Base-by-base conservation (phyloP, 2,329 filamentous ascomycete species). In the Trichoderma lentiforme region DNA sequence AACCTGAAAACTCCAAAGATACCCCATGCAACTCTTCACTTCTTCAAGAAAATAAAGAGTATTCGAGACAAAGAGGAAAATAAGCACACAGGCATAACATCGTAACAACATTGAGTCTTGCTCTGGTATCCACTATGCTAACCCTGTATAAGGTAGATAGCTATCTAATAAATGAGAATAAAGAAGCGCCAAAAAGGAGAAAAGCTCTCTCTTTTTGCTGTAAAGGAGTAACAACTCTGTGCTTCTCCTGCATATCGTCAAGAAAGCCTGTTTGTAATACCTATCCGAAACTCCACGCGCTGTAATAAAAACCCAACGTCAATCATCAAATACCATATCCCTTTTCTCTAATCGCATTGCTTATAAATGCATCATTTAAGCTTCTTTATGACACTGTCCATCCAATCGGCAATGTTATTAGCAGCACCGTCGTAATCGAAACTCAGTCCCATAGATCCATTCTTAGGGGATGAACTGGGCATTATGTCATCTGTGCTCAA, bases 401-500 rank as follows among this genome's bases (percentile, higher is more conserved):
- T 74, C 80, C 80, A 82, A 32, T 79, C 75, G 26, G 75, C 74
- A 77, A 78, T 82, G 36, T 76, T 72, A 70, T 74, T 77, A 43
- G 76, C 71, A 9, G 77, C 75, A 69, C 76, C 76, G 60, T 73
- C 74, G 68, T 81, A 82, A 51, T 81, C 78, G 68, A 82, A 81
- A 81, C 56, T 80, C 76, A 73, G 80, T 78, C 18, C 71, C 3
- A 78, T 14, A 6, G 75, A 70, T 5, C 72, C 74, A 18, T 76
- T 74, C 69, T 77, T 78, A 12, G 86, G 83, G 43, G 87, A 84
- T 11, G 86, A 87, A 75, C 84, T 87, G 6, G 84, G 82, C 80
- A 87, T 82, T 11, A 81, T 76, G 32, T 79, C 78, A 62, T 88
- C 86, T 1, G 85, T 85, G 74, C 82, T 82, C 24, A 89, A 79